Evolutionary conservation across 2,329 filamentous ascomycete species (phyloP).

Genomic region (Exophiala mesophila): DNA sequence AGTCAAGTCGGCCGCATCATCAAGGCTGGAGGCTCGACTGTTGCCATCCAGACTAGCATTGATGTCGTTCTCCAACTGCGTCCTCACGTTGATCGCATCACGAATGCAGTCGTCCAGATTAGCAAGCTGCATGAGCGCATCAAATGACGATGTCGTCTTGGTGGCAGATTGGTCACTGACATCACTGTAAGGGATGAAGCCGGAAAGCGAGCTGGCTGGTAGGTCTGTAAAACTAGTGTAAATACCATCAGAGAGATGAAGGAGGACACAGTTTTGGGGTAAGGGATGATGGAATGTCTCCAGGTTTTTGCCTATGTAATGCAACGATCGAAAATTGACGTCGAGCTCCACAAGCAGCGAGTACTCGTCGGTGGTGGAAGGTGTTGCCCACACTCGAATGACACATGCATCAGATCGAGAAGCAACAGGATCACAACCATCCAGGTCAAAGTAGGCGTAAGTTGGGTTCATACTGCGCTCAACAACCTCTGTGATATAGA

Average conservation of each 20-base stretch:
- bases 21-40: constrained; percentile 13
- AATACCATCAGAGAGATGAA: constrained; percentile 80
- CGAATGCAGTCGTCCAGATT: constrained; percentile 88
- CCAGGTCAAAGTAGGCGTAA: constrained; percentile 78
- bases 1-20: constrained; percentile 37
- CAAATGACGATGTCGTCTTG: constrained; percentile 68
- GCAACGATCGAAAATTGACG: constrained; percentile 66
- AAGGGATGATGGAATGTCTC: constrained; percentile 65
- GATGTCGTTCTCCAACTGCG: constrained; percentile 72
- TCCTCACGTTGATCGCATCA: constrained; percentile 74
- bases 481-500: constrained; percentile 85
- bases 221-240: constrained; percentile 72
- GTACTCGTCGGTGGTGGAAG: constrained; percentile 49
- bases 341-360: constrained; percentile 67
- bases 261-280: constrained; percentile 75
- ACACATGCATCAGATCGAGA: constrained; percentile 62
- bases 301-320: constrained; percentile 67
- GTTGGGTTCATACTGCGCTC: constrained; percentile 84
- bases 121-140: constrained; percentile 77
- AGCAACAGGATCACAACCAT: constrained; percentile 55
- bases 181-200: constrained; percentile 9
- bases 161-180: constrained; percentile 12
- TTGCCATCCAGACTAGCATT: constrained; percentile 42
- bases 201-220: constrained; percentile 38
- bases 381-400: constrained; percentile 69